phyloP scores from a whole-genome alignment of 2,329 filamentous ascomycete species.

The Zasmidium cellare region DNA sequence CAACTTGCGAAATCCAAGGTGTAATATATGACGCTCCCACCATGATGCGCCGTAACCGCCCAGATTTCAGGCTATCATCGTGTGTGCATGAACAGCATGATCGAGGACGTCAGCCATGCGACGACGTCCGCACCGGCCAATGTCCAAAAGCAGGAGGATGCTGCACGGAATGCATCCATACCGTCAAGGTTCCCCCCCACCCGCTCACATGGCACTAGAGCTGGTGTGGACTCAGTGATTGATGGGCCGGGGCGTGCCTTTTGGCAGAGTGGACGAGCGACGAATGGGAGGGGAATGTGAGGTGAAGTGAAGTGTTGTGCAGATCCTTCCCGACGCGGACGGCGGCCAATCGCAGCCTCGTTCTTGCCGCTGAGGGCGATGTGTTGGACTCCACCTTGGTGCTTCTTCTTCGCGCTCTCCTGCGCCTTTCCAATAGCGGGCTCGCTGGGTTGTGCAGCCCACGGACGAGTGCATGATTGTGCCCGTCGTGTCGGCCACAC shows the following conservation, averaged over 20 bases:
- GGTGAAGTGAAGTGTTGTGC: constrained; percentile 3
- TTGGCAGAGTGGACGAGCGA: background rate
- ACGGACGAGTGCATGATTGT: constrained; percentile 3
- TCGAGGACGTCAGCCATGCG: background rate
- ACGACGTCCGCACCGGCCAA: background rate
- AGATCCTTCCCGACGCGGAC: background rate
- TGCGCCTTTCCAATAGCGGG: constrained; percentile 31
- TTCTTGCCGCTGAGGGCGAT: background rate
- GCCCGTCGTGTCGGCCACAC: background rate
- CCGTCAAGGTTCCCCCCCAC: background rate
- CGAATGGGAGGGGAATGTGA: background rate
- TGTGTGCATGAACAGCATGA: background rate
- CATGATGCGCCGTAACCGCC: constrained; percentile 3
- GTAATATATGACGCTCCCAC: constrained; percentile 3
- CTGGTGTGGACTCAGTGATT: background rate
- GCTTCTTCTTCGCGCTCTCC: constrained; percentile 6
- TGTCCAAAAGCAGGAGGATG: background rate
- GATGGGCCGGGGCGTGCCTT: constrained; percentile 8
- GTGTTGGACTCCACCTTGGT: background rate
- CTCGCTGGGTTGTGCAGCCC: constrained; percentile 11
- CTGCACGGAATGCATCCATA: background rate
- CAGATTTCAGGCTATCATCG: constrained; percentile 1
- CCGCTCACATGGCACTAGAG: constrained; percentile 7
- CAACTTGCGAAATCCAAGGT: background rate
- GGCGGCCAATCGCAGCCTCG: constrained; percentile 1